These are phyloP conservation scores for Gnomoniopsis sp. DNA, from an alignment of 2,329 filamentous ascomycete species.

Conservation along the genomic window DNA sequence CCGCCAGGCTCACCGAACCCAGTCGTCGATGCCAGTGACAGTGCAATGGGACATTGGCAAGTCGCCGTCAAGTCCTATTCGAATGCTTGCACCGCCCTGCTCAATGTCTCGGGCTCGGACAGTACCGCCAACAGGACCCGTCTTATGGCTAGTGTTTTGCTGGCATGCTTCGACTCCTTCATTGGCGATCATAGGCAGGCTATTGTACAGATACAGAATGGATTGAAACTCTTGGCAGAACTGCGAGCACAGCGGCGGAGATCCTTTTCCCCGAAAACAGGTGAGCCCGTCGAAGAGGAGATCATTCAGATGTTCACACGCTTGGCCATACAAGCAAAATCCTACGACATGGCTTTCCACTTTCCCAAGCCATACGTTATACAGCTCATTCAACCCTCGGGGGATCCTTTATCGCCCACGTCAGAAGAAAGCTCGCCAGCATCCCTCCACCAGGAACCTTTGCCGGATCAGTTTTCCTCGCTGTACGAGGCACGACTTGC, in stretches of 20 bases:
- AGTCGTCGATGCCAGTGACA: conserved; percentile 31
- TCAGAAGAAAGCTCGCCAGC: conserved; percentile 42
- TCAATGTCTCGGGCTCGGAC: conserved; percentile 40
- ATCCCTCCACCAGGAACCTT: conserved; percentile 33
- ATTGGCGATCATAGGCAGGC: conserved; percentile 61
- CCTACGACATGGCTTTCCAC: conserved; percentile 66
- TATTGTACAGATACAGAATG: conserved; percentile 58
- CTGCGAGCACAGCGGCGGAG: conserved; percentile 43
- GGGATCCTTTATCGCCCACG: conserved; percentile 36
- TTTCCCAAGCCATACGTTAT: conserved; percentile 62
- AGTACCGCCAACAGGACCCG: conserved; percentile 46
- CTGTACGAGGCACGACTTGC: conserved; percentile 53
- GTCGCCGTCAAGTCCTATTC: conserved; percentile 59
- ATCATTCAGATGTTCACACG: conserved; percentile 62
- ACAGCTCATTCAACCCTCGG: conserved; percentile 39
- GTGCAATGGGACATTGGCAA: conserved; percentile 51
- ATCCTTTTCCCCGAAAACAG: conserved; percentile 35
- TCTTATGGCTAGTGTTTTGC: conserved; percentile 62
- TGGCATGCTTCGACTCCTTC: conserved; percentile 68
- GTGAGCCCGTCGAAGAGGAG: conserved; percentile 54
- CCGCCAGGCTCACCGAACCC: conserved; percentile 43
- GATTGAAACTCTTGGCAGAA: conserved; percentile 51
- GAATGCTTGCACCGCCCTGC: conserved; percentile 50
- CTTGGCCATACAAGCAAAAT: conserved; percentile 62
- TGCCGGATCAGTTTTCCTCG: conserved; percentile 44